phyloP scores from a whole-genome alignment of 2,329 filamentous ascomycete genomes.

The Cercospora berteroae region DNA sequence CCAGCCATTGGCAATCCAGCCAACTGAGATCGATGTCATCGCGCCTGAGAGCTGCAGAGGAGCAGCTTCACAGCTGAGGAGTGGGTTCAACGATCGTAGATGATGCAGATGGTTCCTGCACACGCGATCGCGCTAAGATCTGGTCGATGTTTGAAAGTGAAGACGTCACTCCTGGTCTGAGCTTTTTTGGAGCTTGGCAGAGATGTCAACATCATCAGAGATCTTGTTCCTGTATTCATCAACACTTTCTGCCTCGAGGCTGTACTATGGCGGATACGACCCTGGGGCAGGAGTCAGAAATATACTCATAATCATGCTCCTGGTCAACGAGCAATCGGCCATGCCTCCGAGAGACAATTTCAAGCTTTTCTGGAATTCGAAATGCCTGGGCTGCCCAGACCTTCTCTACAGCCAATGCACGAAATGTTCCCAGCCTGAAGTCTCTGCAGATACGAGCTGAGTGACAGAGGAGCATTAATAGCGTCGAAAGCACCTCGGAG shows the following conservation, averaged over 20 bases:
- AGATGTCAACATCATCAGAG: background rate
- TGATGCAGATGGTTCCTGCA: background rate
- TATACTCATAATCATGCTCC: background rate
- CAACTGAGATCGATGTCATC: background rate
- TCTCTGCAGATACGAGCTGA: no score
- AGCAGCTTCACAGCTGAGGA: background rate
- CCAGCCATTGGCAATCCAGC: background rate
- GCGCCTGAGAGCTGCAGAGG: background rate
- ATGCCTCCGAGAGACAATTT: background rate
- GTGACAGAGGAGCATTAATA: background rate
- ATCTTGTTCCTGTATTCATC: background rate
- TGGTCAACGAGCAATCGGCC: background rate
- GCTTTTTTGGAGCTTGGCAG: background rate
- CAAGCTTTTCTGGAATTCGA: background rate
- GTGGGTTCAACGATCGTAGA: background rate
- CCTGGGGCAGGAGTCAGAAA: background rate
- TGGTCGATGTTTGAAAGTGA: background rate
- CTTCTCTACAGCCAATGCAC: background rate
- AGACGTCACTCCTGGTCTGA: background rate
- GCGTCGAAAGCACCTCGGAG: background rate
- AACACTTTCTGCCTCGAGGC: background rate
- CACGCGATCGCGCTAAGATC: constrained; percentile 2
- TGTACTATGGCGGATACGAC: background rate
- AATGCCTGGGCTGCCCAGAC: background rate
- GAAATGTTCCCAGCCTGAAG: background rate